A percentile compares a stretch with the other conserved stretches of the same genome.
These are phyloP conservation scores for Myrica gale DNA, from an alignment of 306 rosid species.

Conservation along the genomic window DNA sequence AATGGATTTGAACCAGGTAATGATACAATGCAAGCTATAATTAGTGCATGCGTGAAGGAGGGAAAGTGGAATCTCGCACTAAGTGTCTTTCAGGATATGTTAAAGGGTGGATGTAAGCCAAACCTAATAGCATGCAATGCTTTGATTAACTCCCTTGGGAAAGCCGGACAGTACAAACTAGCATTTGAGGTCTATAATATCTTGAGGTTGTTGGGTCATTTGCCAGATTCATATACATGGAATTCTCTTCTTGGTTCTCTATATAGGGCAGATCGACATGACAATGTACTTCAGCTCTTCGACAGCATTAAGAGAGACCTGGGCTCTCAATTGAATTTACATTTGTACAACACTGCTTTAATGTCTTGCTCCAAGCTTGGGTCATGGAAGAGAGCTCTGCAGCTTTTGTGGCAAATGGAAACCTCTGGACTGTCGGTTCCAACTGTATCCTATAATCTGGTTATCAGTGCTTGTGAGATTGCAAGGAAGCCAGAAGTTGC, in stretches of 20 bases:
- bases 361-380: constrained; percentile 80
- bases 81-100: constrained; percentile 53
- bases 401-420: constrained; percentile 85
- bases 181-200: constrained; percentile 53
- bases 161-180: constrained; percentile 61
- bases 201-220: constrained; percentile 55
- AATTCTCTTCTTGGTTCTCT: constrained; percentile 65
- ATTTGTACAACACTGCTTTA: constrained; percentile 63
- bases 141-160: constrained; percentile 71
- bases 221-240: constrained; percentile 76
- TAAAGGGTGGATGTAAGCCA: constrained; percentile 54
- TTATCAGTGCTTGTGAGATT: constrained; percentile 65
- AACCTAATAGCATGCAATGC: constrained; percentile 65
- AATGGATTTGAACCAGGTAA: constrained; percentile 54
- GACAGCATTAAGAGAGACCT: constrained; percentile 46
- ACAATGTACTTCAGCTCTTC: constrained; percentile 62
- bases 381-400: constrained; percentile 69
- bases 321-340: constrained; percentile 30
- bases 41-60: constrained; percentile 67
- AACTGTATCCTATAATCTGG: constrained; percentile 68
- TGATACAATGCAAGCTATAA: constrained; percentile 61
- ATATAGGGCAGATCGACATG: constrained; percentile 47
- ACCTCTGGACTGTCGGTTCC: constrained; percentile 49
- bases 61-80: constrained; percentile 73
- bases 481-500: constrained; percentile 61